These are phyloP conservation scores for Aspergillus ochraceus DNA, from an alignment of 2,329 filamentous ascomycete genomes.

Conservation along the genomic window DNA sequence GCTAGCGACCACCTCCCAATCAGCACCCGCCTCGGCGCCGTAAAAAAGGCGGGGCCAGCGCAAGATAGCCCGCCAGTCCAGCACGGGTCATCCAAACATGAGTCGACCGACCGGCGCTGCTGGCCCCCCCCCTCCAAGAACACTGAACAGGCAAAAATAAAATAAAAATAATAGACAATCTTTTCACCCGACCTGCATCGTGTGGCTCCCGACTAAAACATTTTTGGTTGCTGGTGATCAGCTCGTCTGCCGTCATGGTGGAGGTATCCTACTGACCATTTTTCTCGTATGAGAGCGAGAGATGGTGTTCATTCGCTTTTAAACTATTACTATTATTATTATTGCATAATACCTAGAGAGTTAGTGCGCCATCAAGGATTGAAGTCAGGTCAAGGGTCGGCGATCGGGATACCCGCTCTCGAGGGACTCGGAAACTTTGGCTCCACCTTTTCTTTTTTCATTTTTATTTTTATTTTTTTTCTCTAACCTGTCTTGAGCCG, in stretches of 20 bases:
- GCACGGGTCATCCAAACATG: slow-evolving; percentile 8
- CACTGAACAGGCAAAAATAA: no score
- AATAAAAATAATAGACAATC: neutral
- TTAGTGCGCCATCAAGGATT: no score
- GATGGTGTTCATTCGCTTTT: slow-evolving; percentile 1
- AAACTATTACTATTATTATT: slow-evolving; percentile 7
- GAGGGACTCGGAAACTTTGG: slow-evolving; percentile 9
- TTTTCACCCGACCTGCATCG: slow-evolving; percentile 16
- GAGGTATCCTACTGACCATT: neutral
- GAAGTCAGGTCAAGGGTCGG: slow-evolving; percentile 11
- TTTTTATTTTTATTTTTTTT: neutral
- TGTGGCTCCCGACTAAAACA: neutral
- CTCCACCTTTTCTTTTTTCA: slow-evolving; percentile 2
- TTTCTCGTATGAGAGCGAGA: neutral
- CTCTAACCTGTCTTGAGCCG: slow-evolving; percentile 9
- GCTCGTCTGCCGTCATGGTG: neutral
- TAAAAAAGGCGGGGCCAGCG: neutral
- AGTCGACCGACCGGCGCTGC: neutral
- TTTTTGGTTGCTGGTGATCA: neutral
- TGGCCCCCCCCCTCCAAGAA: slow-evolving; percentile 10
- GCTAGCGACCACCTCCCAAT: slow-evolving; percentile 15
- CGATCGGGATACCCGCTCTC: slow-evolving; percentile 17
- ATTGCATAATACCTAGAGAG: slow-evolving; percentile 1
- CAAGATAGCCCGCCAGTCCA: neutral
- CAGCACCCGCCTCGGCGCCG: neutral